These are phyloP conservation scores for Citrus medica DNA, from an alignment of 345 rosid species.

Conservation along the genomic window DNA sequence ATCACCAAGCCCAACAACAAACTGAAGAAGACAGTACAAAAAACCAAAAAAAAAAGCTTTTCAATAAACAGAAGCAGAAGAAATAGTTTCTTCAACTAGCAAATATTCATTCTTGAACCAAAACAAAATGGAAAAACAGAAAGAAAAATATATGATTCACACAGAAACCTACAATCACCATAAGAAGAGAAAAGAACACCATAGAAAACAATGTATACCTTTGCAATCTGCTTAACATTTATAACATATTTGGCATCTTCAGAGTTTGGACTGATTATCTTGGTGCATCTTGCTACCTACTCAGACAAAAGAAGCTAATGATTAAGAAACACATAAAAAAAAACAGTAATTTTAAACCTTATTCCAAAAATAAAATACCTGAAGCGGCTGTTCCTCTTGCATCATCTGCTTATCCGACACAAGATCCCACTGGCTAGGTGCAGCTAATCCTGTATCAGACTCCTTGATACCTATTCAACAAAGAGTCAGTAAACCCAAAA, in stretches of 20 bases:
- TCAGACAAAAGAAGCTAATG: not conserved
- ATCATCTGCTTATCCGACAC: conserved; percentile 99
- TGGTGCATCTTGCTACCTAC: conserved; percentile 93
- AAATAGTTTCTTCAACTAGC: not conserved
- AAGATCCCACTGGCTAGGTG: conserved; percentile 99
- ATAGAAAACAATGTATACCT: conserved; percentile 38
- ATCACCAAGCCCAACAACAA: conserved; percentile 98
- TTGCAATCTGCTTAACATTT: conserved; percentile 95
- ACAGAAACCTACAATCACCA: not conserved
- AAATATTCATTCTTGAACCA: not conserved
- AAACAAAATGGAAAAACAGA: not conserved
- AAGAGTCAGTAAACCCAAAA: not conserved
- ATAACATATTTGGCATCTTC: conserved; percentile 96
- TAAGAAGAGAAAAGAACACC: not conserved
- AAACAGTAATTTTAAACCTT: not conserved
- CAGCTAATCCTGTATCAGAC: conserved; percentile 94
- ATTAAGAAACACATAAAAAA: not conserved
- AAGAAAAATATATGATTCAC: not conserved
- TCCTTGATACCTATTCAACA: conserved; percentile 73
- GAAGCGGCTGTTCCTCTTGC: conserved; percentile 99
- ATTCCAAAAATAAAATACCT: conserved; percentile 26
- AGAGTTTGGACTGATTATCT: conserved; percentile 91
- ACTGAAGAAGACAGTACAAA: conserved; percentile 33
- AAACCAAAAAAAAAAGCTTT: not conserved
- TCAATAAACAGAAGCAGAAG: not conserved